Conservation (phyloP, 163 green algal genomes). For the Trebouxiophyceae sp. region DNA sequence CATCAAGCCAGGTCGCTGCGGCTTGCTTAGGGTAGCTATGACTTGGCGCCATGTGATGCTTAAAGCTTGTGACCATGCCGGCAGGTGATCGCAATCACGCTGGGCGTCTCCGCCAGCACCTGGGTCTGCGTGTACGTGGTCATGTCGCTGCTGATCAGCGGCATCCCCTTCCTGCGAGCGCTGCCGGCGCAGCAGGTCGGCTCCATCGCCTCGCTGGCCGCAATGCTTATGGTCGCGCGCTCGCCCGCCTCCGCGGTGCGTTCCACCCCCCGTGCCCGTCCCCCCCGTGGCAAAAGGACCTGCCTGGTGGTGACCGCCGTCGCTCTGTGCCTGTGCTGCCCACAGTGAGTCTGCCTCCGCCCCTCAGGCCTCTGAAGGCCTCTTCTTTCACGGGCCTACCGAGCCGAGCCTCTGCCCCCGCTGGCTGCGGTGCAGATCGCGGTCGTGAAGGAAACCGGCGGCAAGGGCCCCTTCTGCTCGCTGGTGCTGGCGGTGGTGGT, state of each 20-base stretch:
- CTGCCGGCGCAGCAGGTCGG: constrained; percentile 21
- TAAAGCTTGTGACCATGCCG: no score
- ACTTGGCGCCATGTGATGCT: no score
- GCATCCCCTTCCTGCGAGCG: constrained; percentile 11
- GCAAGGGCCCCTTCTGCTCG: constrained; percentile 67
- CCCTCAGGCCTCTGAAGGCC: no score
- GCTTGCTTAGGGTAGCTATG: no score
- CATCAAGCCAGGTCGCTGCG: no score
- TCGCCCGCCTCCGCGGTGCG: constrained; percentile 73
- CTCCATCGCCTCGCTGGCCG: constrained; percentile 54
- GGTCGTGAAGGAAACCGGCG: constrained; percentile 77
- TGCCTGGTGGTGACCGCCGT: background rate
- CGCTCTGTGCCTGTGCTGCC: background rate
- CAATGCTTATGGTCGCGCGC: constrained; percentile 72
- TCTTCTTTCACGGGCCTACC: no score
- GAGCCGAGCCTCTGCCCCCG: no score
- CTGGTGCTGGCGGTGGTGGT: constrained; percentile 80
- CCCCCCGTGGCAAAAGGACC: constrained; percentile 2
- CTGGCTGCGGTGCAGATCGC: constrained; percentile 53
- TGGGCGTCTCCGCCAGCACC: constrained; percentile 18
- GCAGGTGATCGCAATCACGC: constrained; percentile 29
- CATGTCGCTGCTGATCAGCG: constrained; percentile 11
- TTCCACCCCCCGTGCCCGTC: background rate
- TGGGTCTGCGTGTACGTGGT: constrained; percentile 27
- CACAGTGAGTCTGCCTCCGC: no score